Evolutionary conservation across 441 rosid genomes (phyloP).

Genomic region (Populus hybrid): DNA sequence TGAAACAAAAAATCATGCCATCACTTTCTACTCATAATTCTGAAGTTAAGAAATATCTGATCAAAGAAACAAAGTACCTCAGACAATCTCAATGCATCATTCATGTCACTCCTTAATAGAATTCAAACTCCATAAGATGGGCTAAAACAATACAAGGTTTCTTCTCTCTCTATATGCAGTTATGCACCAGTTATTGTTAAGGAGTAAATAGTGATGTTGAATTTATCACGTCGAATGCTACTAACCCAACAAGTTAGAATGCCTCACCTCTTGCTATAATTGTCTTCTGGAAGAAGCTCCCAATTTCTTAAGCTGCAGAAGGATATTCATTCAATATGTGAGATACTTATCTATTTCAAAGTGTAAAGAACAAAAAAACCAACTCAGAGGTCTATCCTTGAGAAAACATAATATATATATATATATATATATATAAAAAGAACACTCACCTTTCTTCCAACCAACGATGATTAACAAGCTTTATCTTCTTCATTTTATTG

Average conservation of each 20-base stretch:
- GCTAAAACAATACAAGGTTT: neutral
- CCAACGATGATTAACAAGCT: conserved; percentile 87
- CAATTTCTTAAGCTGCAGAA: conserved; percentile 75
- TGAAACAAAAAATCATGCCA: neutral
- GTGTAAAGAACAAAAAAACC: neutral
- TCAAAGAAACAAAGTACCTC: neutral
- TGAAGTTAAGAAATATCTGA: neutral
- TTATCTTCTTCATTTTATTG: conserved; percentile 66
- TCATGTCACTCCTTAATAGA: neutral
- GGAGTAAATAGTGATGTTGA: neutral
- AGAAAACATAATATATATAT: neutral
- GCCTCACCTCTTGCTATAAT: conserved; percentile 72
- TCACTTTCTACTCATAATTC: neutral
- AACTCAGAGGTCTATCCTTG: neutral
- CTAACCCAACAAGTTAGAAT: neutral
- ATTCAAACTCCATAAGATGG: neutral
- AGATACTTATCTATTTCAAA: neutral
- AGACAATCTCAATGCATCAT: neutral
- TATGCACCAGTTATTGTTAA: neutral
- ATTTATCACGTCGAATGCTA: neutral
- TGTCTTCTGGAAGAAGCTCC: conserved; percentile 77
- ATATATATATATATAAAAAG: neutral
- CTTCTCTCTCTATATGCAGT: neutral
- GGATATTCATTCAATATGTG: neutral
- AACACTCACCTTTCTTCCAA: conserved; percentile 75